Conservation (phyloP, 2,329 filamentous ascomycete species). For the Penicillium capsulatum region DNA sequence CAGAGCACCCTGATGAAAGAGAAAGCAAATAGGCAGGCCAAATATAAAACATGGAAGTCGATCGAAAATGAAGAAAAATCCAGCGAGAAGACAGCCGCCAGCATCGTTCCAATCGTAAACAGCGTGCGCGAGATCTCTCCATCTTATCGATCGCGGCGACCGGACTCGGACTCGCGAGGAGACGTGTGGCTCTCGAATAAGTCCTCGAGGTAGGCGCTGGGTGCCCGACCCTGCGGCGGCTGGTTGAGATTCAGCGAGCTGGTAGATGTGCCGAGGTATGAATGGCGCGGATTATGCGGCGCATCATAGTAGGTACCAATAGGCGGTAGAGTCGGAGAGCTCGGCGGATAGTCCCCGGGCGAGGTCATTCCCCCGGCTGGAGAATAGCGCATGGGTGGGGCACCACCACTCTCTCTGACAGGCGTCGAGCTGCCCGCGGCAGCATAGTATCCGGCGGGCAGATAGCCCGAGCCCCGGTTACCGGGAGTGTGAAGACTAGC, state of each 20-base stretch:
- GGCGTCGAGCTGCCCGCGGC: conserved; percentile 58
- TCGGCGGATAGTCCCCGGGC: conserved; percentile 55
- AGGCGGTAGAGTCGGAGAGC: conserved; percentile 56
- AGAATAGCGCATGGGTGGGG: too few relatives aligned
- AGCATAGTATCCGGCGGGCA: conserved; percentile 89
- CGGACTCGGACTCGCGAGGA: conserved; percentile 13
- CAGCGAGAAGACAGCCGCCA: neutral
- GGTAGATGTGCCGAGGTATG: conserved; percentile 36
- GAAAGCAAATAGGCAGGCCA: neutral
- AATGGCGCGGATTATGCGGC: conserved; percentile 24
- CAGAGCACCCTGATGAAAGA: too few relatives aligned
- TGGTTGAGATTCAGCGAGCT: conserved; percentile 64
- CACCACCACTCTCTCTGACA: conserved; percentile 37
- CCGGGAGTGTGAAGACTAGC: conserved; percentile 38
- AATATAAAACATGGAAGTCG: conserved; percentile 2
- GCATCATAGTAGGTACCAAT: conserved; percentile 39
- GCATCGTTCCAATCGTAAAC: conserved; percentile 7
- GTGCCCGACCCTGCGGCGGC: conserved; percentile 66
- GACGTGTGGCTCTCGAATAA: conserved; percentile 68
- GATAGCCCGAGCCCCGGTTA: conserved; percentile 70
- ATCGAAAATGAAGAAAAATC: neutral
- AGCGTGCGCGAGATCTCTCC: conserved; percentile 2
- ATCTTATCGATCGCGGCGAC: conserved; percentile 7
- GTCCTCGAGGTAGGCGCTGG: conserved; percentile 86
- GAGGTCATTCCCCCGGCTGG: conserved; percentile 60